Evolutionary conservation across 2,329 filamentous ascomycete genomes (phyloP).

Genomic region (Fusarium clavum): DNA sequence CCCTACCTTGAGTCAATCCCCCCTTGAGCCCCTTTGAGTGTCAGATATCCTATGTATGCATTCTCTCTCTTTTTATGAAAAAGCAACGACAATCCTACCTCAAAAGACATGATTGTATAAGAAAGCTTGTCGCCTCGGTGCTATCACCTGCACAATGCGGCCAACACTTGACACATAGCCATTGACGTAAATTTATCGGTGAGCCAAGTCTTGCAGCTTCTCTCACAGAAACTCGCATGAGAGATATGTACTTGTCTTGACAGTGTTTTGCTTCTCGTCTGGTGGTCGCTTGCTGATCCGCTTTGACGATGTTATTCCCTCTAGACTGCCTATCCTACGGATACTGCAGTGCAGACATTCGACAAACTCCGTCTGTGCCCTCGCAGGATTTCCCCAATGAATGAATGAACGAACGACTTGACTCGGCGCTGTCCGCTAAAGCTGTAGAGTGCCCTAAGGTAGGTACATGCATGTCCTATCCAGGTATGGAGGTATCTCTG

Average conservation of each 20-base stretch:
- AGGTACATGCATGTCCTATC: conserved; percentile 1
- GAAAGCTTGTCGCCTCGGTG: conserved; percentile 25
- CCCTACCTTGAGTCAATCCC: conserved; percentile 18
- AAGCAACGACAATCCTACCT: conserved; percentile 10
- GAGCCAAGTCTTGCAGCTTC: conserved; percentile 5
- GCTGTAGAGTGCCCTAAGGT: conserved; percentile 35
- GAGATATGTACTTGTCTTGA: background rate
- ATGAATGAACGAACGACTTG: conserved; percentile 29
- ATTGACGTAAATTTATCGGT: conserved; percentile 31
- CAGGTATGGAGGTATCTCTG: background rate
- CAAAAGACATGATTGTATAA: conserved; percentile 12
- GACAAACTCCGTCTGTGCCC: conserved; percentile 31
- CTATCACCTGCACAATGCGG: conserved; percentile 30
- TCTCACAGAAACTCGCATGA: background rate
- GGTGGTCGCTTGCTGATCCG: conserved; percentile 8
- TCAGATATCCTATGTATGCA: background rate
- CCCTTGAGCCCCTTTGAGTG: conserved; percentile 1
- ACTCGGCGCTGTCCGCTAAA: conserved; percentile 44
- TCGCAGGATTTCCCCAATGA: conserved; percentile 26
- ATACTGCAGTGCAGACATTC: background rate
- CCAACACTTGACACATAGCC: conserved; percentile 15
- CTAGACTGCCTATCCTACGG: background rate
- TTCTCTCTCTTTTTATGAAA: conserved; percentile 10
- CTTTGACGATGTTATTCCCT: conserved; percentile 7
- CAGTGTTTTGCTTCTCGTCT: background rate